Percentiles rank a stretch among this genome's conserved stretches.
Evolutionary conservation across 2,329 filamentous ascomycete species (phyloP).

Genomic region (Phaeosphaeria sp.): DNA sequence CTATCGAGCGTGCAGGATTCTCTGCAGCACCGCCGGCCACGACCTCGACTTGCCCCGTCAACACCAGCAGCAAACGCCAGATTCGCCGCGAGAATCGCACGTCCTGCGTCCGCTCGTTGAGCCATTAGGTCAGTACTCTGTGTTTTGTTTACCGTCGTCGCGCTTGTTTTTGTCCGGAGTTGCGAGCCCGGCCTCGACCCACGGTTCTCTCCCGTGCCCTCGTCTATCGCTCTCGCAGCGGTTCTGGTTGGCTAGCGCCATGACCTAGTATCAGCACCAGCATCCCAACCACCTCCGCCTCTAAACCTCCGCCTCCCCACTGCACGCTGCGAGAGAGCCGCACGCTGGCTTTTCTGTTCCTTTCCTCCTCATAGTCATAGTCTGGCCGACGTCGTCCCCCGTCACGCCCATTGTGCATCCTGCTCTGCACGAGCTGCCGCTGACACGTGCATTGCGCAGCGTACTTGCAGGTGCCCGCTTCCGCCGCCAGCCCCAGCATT

Average conservation of each 20-base stretch:
- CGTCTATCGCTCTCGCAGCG: constrained; percentile 43
- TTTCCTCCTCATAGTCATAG: constrained; percentile 17
- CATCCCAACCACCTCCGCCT: constrained; percentile 53
- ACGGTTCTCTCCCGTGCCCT: constrained; percentile 43
- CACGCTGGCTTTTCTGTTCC: constrained; percentile 24
- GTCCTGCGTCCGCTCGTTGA: constrained; percentile 33
- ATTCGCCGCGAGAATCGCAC: constrained; percentile 16
- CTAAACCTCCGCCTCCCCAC: constrained; percentile 47
- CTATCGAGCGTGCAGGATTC: constrained; percentile 46
- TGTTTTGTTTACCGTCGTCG: constrained; percentile 6
- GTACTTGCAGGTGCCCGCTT: constrained; percentile 30
- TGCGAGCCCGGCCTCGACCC: constrained; percentile 4
- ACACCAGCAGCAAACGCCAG: constrained; percentile 15
- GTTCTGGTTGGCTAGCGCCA: constrained; percentile 39
- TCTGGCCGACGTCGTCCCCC: constrained; percentile 23
- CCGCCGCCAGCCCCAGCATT: constrained; percentile 32
- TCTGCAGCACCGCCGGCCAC: constrained; percentile 47
- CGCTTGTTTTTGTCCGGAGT: constrained; percentile 2
- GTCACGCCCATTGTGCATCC: constrained; percentile 11
- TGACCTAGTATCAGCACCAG: constrained; percentile 44
- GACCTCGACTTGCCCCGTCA: constrained; percentile 33
- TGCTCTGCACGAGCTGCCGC: constrained; percentile 18
- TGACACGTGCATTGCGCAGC: constrained; percentile 36
- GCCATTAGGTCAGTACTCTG: constrained; percentile 28
- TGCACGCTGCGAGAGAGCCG: constrained; percentile 35